Evolutionary conservation across 306 rosid genomes (phyloP).

Genomic region (Crataegus laevigata): DNA sequence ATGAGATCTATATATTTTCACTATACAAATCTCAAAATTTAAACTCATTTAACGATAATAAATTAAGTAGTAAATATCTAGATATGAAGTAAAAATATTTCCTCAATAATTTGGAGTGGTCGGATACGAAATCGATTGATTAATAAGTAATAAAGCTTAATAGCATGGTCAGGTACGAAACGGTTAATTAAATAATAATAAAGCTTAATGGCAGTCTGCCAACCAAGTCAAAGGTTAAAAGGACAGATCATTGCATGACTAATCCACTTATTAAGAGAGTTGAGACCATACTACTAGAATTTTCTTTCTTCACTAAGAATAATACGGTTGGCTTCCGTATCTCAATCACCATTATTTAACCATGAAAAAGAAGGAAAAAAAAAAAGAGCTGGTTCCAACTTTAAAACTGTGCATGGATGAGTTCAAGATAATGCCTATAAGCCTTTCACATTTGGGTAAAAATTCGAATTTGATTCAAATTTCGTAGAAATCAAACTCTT

Average conservation of each 20-base stretch:
- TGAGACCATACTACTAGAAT: neutral
- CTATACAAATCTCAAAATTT: fast-evolving
- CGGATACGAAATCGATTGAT: too few species aligned
- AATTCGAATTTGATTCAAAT: neutral
- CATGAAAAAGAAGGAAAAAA: neutral
- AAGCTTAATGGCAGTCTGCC: neutral
- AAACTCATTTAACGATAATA: too few species aligned
- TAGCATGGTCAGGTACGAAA: neutral
- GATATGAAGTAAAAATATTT: neutral
- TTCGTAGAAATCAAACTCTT: neutral
- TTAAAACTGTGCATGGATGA: neutral
- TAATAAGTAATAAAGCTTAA: neutral
- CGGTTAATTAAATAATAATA: too few species aligned
- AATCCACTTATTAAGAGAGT: neutral
- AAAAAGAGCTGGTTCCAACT: neutral
- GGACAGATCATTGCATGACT: neutral
- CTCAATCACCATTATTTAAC: neutral
- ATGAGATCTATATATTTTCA: fast-evolving
- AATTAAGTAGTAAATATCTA: too few species aligned
- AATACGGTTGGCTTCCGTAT: neutral
- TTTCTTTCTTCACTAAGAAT: neutral
- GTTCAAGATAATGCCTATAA: neutral
- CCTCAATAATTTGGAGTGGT: neutral
- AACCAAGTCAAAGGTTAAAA: neutral
- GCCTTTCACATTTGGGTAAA: too few species aligned